These are phyloP conservation scores for Sequoiadendron giganteum DNA, from an alignment of 75 land plant species.

Conservation along the genomic window DNA sequence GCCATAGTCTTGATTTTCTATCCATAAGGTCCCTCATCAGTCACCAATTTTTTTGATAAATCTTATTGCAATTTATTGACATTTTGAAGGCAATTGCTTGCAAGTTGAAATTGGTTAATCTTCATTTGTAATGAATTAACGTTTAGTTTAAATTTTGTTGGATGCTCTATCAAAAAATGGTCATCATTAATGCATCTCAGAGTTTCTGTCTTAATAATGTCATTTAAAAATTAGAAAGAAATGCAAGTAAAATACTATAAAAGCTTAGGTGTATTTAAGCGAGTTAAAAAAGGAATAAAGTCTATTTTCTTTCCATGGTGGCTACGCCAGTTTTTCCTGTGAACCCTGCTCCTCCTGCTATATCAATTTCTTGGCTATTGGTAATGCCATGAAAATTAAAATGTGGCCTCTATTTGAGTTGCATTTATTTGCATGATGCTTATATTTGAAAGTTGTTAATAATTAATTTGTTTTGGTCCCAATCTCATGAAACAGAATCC, in stretches of 20 bases:
- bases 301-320: not conserved
- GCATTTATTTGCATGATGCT: not conserved
- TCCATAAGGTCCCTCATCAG: not conserved
- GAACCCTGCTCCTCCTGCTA: not conserved
- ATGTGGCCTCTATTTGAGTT: not conserved
- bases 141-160: not conserved
- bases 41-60: not conserved
- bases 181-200: not conserved
- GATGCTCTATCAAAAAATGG: not conserved
- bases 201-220: not conserved
- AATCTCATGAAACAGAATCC: constrained; percentile 65
- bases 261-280: not conserved
- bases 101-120: not conserved
- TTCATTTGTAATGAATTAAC: not conserved
- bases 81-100: not conserved
- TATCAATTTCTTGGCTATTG: not conserved
- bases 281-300: not conserved
- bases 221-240: not conserved
- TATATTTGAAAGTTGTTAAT: not conserved
- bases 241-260: not conserved
- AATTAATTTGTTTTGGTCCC: not conserved
- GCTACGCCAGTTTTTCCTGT: not conserved
- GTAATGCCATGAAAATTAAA: not conserved
- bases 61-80: not conserved
- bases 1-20: no score